phyloP scores from a whole-genome alignment of 2,329 filamentous ascomycete genomes.

The Colletotrichum sp. region DNA sequence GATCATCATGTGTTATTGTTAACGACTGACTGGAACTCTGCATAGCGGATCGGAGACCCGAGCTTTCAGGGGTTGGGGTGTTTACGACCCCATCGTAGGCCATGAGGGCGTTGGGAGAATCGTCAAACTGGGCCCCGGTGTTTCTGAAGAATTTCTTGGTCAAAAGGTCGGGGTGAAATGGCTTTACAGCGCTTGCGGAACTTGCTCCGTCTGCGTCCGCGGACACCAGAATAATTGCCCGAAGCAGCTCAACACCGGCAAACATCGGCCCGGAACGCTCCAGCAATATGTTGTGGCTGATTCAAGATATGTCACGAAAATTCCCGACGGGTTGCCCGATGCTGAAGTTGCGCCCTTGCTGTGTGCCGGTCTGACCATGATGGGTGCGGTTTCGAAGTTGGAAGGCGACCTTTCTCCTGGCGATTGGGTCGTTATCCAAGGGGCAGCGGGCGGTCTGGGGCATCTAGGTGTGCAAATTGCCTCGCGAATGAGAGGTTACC shows the following conservation, averaged over 20 bases:
- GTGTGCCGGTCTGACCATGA: conserved; percentile 37
- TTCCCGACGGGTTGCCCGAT: conserved; percentile 24
- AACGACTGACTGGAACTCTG: fast-evolving
- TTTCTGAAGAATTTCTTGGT: conserved; percentile 29
- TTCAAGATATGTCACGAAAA: conserved; percentile 28
- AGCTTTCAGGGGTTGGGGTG: conserved; percentile 31
- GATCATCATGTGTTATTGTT: fast-evolving
- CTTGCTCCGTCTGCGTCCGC: conserved; percentile 37
- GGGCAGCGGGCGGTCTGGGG: conserved; percentile 35
- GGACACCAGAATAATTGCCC: conserved; percentile 44
- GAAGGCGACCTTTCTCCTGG: not conserved
- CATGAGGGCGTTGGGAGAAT: conserved; percentile 36
- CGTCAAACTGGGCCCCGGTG: conserved; percentile 32
- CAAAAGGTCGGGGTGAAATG: conserved; percentile 48
- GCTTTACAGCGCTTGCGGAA: conserved; percentile 45
- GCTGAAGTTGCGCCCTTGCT: conserved; percentile 32
- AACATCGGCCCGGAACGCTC: conserved; percentile 35
- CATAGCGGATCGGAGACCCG: conserved; percentile 32
- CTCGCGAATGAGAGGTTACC: conserved; percentile 16
- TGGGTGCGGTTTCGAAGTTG: conserved; percentile 27
- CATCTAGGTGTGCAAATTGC: conserved; percentile 38
- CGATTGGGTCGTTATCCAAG: conserved; percentile 36
- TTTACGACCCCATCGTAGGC: conserved; percentile 30
- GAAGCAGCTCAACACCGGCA: conserved; percentile 44
- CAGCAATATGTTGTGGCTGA: conserved; percentile 36